A percentile compares a stretch with the other conserved stretches of the same genome.
These are phyloP conservation scores for Aspergillus novoparasiticus DNA, from an alignment of 2,329 filamentous ascomycete species.

Conservation along the genomic window DNA sequence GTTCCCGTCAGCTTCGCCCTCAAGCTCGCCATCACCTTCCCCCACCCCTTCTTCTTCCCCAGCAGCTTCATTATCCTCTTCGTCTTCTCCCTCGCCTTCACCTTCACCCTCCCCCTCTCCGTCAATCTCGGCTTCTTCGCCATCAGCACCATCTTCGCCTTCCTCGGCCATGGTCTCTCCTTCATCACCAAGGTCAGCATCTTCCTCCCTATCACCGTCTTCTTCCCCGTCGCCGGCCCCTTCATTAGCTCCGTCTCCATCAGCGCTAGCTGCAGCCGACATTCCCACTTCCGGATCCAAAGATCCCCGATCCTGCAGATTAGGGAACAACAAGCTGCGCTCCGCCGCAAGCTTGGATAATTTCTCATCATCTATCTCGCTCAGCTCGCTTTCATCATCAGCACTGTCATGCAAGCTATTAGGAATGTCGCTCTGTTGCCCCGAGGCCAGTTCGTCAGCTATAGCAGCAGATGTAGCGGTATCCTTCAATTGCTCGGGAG, in stretches of 20 bases:
- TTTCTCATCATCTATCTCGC: constrained; percentile 56
- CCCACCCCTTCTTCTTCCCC: constrained; percentile 16
- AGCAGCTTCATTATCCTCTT: constrained; percentile 18
- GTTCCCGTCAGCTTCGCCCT: constrained; percentile 12
- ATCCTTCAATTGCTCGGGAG: constrained; percentile 29
- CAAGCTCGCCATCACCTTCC: constrained; percentile 10
- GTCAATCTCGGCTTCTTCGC: constrained; percentile 13
- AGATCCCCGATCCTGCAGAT: constrained; percentile 25
- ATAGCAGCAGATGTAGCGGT: background rate
- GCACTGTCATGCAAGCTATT: constrained; percentile 67
- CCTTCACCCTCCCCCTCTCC: constrained; percentile 18
- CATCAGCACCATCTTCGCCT: constrained; percentile 11
- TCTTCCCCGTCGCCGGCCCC: constrained; percentile 26
- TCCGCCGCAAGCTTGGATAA: constrained; percentile 30
- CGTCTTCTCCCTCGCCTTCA: constrained; percentile 15
- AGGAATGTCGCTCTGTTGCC: constrained; percentile 54
- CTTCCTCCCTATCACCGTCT: constrained; percentile 20
- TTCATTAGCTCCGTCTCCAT: constrained; percentile 26
- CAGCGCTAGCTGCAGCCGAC: constrained; percentile 23
- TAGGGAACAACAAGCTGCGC: constrained; percentile 28
- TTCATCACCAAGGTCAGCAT: constrained; percentile 17
- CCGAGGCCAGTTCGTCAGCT: constrained; percentile 49
- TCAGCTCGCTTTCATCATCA: constrained; percentile 71
- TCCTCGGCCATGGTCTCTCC: constrained; percentile 14
- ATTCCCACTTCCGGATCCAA: constrained; percentile 30